A percentile compares a stretch with the other conserved stretches of the same genome.
These are phyloP conservation scores for Botryotinia globosa DNA, from an alignment of 2,329 filamentous ascomycete species.

Conservation along the genomic window DNA sequence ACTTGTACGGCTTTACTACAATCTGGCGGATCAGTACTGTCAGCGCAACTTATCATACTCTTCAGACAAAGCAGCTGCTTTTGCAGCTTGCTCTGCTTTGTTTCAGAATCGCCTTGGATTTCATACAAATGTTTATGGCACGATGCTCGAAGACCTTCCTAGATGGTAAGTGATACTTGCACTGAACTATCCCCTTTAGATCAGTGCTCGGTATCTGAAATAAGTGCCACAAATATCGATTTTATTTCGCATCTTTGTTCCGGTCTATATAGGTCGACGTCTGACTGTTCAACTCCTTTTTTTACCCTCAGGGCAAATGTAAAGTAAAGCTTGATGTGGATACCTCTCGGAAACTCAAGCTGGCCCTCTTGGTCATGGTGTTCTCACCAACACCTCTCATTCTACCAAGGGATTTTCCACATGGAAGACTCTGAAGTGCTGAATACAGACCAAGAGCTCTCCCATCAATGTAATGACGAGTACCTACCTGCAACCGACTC, in stretches of 20 bases:
- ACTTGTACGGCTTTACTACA: background rate
- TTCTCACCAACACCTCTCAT: background rate
- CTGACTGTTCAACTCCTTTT: background rate
- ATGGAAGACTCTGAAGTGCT: background rate
- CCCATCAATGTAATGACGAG: background rate
- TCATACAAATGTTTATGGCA: background rate
- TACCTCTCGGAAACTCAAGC: background rate
- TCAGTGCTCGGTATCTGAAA: background rate
- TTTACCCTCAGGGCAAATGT: background rate
- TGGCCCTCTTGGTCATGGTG: background rate
- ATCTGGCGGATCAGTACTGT: background rate
- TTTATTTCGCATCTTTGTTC: background rate
- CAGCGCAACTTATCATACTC: background rate
- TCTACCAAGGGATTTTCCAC: background rate
- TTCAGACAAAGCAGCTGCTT: background rate
- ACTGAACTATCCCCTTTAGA: background rate
- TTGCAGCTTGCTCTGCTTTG: background rate
- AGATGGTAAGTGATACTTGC: background rate
- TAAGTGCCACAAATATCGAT: background rate
- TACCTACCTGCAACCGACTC: background rate
- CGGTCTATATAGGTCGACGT: background rate
- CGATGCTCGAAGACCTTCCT: background rate
- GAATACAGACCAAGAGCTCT: background rate
- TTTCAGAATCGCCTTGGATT: background rate
- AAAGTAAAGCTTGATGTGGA: background rate